A percentile compares a stretch with the other conserved stretches of the same genome.
Conservation (phyloP, 2,329 filamentous ascomycete genomes). For the Sphaceloma murrayae region DNA sequence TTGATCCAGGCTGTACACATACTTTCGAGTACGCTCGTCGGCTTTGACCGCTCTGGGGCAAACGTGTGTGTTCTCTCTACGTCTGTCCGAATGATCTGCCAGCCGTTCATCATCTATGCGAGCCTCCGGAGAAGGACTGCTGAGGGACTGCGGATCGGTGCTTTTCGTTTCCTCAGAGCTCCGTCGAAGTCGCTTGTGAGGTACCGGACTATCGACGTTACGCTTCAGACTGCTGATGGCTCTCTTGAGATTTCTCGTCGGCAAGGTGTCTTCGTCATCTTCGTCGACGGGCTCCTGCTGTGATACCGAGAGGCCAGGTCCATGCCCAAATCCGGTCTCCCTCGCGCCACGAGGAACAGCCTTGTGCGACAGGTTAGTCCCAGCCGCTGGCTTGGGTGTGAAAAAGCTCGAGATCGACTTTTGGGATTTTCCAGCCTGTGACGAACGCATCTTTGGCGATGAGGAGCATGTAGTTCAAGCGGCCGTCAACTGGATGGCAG, state of each 20-base stretch:
- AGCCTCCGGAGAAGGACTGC: conserved; percentile 12
- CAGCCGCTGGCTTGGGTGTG: conserved; percentile 24
- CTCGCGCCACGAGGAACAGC: conserved; percentile 9
- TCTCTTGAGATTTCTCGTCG: conserved; percentile 31
- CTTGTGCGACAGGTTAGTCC: conserved; percentile 18
- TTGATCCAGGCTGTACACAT: conserved; percentile 40
- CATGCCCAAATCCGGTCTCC: conserved; percentile 20
- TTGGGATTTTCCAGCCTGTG: conserved; percentile 53
- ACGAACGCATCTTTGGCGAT: too few species aligned
- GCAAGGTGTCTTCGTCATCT: conserved; percentile 31
- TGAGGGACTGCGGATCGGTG: too few species aligned
- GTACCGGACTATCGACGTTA: too few species aligned
- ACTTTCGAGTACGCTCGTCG: conserved; percentile 47
- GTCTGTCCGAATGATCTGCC: too few species aligned
- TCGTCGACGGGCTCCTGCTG: conserved; percentile 30
- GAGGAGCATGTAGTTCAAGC: too few species aligned
- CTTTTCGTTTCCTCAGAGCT: conserved; percentile 15
- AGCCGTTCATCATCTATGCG: conserved; percentile 16
- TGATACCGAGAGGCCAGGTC: conserved; percentile 21
- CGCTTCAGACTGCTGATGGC: conserved; percentile 14
- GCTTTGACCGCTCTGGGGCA: too few species aligned
- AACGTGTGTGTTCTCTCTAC: too few species aligned
- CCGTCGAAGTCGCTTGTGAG: conserved; percentile 19
- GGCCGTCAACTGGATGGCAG: too few species aligned
- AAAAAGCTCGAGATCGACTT: conserved; percentile 58